Evolutionary conservation across 106 monocot genomes (phyloP).

Genomic region (Ottelia alismoides): DNA sequence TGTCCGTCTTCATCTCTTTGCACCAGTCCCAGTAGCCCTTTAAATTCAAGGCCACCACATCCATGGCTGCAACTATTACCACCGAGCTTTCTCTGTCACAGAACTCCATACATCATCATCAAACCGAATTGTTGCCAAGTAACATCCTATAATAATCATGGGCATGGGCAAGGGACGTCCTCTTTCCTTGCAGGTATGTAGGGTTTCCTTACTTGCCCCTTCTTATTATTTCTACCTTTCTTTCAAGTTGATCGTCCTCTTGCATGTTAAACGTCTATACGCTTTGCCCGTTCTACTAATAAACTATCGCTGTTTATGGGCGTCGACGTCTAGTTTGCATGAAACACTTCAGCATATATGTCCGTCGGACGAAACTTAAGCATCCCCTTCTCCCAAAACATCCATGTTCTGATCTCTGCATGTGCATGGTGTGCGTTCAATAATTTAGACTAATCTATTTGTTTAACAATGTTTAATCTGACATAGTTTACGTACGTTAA

Average conservation of each 20-base stretch:
- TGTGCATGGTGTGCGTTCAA: background rate
- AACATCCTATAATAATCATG: too few species aligned
- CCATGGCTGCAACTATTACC: too few species aligned
- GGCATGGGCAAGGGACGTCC: constrained; percentile 37
- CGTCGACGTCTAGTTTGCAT: background rate
- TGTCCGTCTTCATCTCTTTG: too few species aligned
- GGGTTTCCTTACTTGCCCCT: background rate
- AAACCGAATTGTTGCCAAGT: too few species aligned
- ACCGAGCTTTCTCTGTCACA: too few species aligned
- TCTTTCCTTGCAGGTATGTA: constrained; percentile 75
- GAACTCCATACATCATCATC: too few species aligned
- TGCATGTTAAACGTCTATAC: background rate
- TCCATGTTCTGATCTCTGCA: too few species aligned
- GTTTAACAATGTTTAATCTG: background rate
- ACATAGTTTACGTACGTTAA: background rate
- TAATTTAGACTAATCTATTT: too few species aligned
- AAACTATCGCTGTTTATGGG: background rate
- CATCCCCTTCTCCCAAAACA: background rate
- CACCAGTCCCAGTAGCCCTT: too few species aligned
- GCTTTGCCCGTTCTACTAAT: background rate
- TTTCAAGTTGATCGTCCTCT: background rate
- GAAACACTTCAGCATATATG: background rate
- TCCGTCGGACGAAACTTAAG: background rate
- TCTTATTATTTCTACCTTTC: background rate
- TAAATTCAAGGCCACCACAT: too few species aligned